Base-by-base conservation (phyloP, 495 filamentous ascomycete genomes). In the Xylaria grammica region DNA sequence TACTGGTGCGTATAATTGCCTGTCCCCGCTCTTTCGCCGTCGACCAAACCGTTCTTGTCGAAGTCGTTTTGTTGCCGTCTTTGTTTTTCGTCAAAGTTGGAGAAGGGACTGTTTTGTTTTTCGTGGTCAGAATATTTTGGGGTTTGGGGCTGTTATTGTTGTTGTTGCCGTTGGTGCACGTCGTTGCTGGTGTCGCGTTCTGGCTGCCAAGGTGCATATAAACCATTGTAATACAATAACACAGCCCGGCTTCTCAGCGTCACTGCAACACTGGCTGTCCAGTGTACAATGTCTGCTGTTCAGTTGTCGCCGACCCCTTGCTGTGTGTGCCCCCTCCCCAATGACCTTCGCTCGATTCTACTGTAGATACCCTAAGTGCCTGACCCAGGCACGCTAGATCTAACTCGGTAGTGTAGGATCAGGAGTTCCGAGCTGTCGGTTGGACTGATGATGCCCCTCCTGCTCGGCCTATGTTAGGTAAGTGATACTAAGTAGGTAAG, bases 1-100 rank as follows among this genome's bases (percentile, higher is more conserved):
- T 54, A 13, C 32, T n/a, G 6, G 62, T 22, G 15, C 30, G 30
- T 20, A 44, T 50, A 19, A 58, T 51, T 34, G 62, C 34, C 17
- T 40, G 62, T 27, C 52, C 45, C 52, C 62, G 62, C 61, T 50
- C 44, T 57, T 15, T 55, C 0, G 61, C 24, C 26, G 50, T 17
- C 22, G 52, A 27, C 61, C 30, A 20, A 10, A 40, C 50, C 32
- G 44, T 50, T 60, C 29, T 46, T 15, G 57, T 60, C 26, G 30
- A 3, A 8, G 9, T 45, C n/a, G 55, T 13, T 11, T 52, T 32
- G 22, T 52, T 32, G 27, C 1, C 42, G 24, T n/a, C 5, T 32
- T 52, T 46, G 20, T 40, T 27, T 17, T 51, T 53, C 30, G 13
- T 34, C 7, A 7, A 17, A 20, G 26, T 32, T 3, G 42, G 42